Evolutionary conservation across 345 rosid species (phyloP), one percentile per base, ranked within the genome.

Genomic region (Linum tenue): DNA sequence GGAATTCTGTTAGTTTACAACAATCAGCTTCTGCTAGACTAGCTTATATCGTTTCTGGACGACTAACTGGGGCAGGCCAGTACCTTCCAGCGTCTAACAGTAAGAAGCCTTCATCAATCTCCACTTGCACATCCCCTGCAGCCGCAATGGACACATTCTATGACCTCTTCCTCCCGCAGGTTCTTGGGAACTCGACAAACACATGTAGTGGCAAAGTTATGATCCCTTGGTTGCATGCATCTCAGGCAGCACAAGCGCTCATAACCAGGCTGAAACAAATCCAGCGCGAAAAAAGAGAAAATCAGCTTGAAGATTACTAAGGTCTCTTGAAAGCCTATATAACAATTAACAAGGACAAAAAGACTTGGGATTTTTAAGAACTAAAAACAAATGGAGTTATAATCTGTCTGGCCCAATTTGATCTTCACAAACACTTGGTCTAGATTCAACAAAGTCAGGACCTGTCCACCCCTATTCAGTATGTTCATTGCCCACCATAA

Each of bases 141-240:
- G 14, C 97, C 97, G 37, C 97, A 89, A 73, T 86, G 97, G 60
- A 86, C 91, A 14, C 92, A 86, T 73, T 86, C 96, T 14, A 89
- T 80, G 17, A 78, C 89, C 76, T 89, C 79, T 85, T 92, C 96
- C 81, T 92, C 92, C 76, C 92, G 81, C 65, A 87, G 68, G 77
- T 89, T 72, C 73, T 82, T 85, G 7, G 92, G 92, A n/a, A 92
- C 95, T 59, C 92, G 80, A 36, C 96, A 86, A 36, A 89, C 87
- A 16, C 96, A 92, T 1, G 95, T 86, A 10, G 95, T 84, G 59
- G 84, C 86, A 3, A 83, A 92, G 85, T 87, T 89, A 81, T 87
- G 96, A 76, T 92, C 95, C 41, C 86, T 74, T 2, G 92, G 92
- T 79, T 89, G 98, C 59, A 89, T 89, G 81, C 92, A 89, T 3